Percentiles rank a stretch among this genome's conserved stretches.
Conservation (phyloP, 352 stramenopile genomes). For the Blastocystis sp. region DNA sequence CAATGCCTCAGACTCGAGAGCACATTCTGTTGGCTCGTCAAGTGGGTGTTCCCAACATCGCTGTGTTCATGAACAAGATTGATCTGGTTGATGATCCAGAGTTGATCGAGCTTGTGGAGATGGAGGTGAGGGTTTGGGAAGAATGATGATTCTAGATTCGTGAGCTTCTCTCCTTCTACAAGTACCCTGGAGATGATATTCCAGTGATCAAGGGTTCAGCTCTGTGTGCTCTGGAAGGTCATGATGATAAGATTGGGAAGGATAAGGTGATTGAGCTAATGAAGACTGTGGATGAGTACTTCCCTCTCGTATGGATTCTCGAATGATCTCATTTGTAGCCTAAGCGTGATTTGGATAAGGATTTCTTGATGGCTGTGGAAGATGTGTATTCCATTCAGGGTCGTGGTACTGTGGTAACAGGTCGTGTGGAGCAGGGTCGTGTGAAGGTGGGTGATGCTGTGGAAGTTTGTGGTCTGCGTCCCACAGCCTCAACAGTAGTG, state of each 20-base stretch:
- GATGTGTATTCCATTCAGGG: slow-evolving; percentile 92
- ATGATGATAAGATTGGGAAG: slow-evolving; percentile 76
- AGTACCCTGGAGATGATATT: slow-evolving; percentile 87
- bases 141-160: slow-evolving; percentile 67
- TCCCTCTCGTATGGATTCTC: slow-evolving; percentile 74
- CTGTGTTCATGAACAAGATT: slow-evolving; percentile 93
- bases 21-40: slow-evolving; percentile 89
- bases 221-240: slow-evolving; percentile 80
- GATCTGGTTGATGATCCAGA: slow-evolving; percentile 86
- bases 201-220: slow-evolving; percentile 84
- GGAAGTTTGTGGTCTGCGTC: slow-evolving; percentile 71
- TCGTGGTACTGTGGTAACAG: slow-evolving; percentile 90
- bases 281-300: slow-evolving; percentile 75
- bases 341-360: slow-evolving; percentile 83
- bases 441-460: slow-evolving; percentile 79
- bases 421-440: slow-evolving; percentile 79
- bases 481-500: slow-evolving; percentile 17
- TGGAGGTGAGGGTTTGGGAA: slow-evolving; percentile 70
- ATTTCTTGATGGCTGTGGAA: slow-evolving; percentile 91
- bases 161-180: slow-evolving; percentile 85
- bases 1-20: slow-evolving; percentile 89
- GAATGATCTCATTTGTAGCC: slow-evolving; percentile 69
- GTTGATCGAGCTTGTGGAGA: slow-evolving; percentile 84
- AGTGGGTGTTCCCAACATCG: slow-evolving; percentile 77
- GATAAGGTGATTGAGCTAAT: slow-evolving; percentile 85